Conservation (phyloP, 306 rosid genomes). For the Quillaja saponaria region DNA sequence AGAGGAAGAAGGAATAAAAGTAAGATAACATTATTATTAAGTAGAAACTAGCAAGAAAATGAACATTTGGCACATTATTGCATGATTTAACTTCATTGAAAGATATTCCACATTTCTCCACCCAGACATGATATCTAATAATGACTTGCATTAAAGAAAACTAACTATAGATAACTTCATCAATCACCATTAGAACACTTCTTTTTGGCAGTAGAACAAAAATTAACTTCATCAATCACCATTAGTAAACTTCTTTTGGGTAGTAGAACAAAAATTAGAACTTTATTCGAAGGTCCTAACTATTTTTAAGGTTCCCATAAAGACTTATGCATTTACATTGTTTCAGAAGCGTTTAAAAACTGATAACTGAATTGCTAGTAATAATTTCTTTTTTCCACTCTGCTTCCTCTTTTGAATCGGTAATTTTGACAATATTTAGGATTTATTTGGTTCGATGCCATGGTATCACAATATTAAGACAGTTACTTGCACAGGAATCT, state of each 20-base stretch:
- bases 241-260: no score
- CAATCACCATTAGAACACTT: slow-evolving; percentile 14
- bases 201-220: no score
- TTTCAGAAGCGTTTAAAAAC: slow-evolving; percentile 13
- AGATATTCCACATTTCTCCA: not conserved
- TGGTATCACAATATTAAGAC: no score
- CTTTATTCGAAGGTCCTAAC: slow-evolving; percentile 13
- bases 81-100: slow-evolving; percentile 18
- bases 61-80: slow-evolving; percentile 13
- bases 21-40: slow-evolving; percentile 7
- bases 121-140: not conserved
- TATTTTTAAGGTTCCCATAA: not conserved
- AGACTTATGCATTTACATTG: slow-evolving; percentile 1
- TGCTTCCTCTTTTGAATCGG: slow-evolving; percentile 8
- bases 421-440: not conserved
- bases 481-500: no score
- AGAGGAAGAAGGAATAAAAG: slow-evolving; percentile 25
- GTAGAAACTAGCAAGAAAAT: slow-evolving; percentile 17
- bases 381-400: not conserved
- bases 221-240: slow-evolving; percentile 20
- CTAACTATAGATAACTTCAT: slow-evolving; percentile 9
- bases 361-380: not conserved
- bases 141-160: slow-evolving; percentile 8
- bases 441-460: not conserved
- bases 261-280: slow-evolving; percentile 1